These are phyloP conservation scores for Aciculosporium take DNA, from an alignment of 2,329 filamentous ascomycete species.

Conservation along the genomic window DNA sequence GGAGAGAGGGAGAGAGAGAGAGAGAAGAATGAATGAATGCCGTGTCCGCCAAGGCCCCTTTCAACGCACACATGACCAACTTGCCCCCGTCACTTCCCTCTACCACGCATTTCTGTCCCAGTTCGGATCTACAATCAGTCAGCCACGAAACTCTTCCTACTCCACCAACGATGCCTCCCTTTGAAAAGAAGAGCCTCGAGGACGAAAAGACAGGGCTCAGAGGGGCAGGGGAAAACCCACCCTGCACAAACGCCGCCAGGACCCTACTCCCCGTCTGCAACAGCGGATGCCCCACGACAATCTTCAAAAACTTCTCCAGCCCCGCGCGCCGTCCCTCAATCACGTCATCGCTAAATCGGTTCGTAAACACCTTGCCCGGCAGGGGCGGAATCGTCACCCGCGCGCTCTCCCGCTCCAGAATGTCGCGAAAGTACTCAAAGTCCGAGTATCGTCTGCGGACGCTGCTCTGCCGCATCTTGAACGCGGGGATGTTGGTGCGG, in stretches of 20 bases:
- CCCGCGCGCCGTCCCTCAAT: constrained; percentile 89
- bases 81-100: constrained; percentile 12
- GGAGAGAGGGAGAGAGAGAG: no score
- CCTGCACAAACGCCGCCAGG: constrained; percentile 89
- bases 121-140: constrained; percentile 49
- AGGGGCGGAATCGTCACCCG: constrained; percentile 91
- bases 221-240: constrained; percentile 27
- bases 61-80: background rate
- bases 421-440: constrained; percentile 98
- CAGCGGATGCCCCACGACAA: constrained; percentile 90
- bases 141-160: background rate
- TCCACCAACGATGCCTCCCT: no score
- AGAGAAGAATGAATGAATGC: background rate
- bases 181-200: no score
- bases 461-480: constrained; percentile 80
- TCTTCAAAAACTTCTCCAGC: constrained; percentile 89
- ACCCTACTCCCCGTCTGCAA: constrained; percentile 97
- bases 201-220: no score
- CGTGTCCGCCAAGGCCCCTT: background rate
- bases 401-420: constrained; percentile 86
- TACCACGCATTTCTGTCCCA: constrained; percentile 89
- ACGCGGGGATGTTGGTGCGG: constrained; percentile 95
- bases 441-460: constrained; percentile 93
- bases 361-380: constrained; percentile 95
- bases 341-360: constrained; percentile 94